Evolutionary conservation across 1,139 yeast genomes (phyloP).

Genomic region (Tardiomyces digboiensis): DNA sequence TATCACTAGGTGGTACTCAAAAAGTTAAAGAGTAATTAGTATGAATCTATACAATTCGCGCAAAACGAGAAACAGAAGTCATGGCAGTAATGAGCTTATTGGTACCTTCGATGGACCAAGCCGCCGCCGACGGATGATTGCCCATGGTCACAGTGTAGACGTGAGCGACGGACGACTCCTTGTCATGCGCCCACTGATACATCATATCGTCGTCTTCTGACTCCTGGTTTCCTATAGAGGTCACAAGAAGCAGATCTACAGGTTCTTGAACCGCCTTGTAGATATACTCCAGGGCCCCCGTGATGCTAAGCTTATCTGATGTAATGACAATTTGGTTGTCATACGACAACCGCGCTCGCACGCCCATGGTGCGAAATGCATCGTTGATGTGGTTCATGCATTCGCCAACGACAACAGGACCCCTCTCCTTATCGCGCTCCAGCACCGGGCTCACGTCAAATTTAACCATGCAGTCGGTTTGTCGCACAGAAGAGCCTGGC

Average conservation of each 20-base stretch:
- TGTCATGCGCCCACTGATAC: constrained; percentile 11
- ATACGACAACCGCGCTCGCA: constrained; percentile 64
- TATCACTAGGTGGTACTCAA: no score
- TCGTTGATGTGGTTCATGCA: constrained; percentile 80
- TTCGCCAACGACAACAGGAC: constrained; percentile 68
- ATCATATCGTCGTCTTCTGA: constrained; percentile 14
- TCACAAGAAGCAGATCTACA: not conserved
- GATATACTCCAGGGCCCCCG: constrained; percentile 7
- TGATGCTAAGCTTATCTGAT: constrained; percentile 10
- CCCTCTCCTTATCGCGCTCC: constrained; percentile 55
- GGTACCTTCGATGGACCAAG: constrained; percentile 62
- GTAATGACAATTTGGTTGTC: constrained; percentile 61
- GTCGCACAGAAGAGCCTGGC: constrained; percentile 68
- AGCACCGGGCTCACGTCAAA: constrained; percentile 36
- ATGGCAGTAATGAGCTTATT: constrained; percentile 51
- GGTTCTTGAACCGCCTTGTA: not conserved
- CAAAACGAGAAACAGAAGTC: constrained; percentile 7
- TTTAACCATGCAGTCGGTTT: constrained; percentile 65
- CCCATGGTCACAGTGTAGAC: constrained; percentile 13
- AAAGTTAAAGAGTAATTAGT: no score
- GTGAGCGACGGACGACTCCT: constrained; percentile 6
- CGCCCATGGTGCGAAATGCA: constrained; percentile 48
- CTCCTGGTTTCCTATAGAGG: not conserved
- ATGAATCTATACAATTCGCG: constrained; percentile 4
- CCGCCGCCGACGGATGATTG: constrained; percentile 39